Base-by-base conservation (phyloP, 768 basidiomycete species). In the Holtermanniella nyarrowii region DNA sequence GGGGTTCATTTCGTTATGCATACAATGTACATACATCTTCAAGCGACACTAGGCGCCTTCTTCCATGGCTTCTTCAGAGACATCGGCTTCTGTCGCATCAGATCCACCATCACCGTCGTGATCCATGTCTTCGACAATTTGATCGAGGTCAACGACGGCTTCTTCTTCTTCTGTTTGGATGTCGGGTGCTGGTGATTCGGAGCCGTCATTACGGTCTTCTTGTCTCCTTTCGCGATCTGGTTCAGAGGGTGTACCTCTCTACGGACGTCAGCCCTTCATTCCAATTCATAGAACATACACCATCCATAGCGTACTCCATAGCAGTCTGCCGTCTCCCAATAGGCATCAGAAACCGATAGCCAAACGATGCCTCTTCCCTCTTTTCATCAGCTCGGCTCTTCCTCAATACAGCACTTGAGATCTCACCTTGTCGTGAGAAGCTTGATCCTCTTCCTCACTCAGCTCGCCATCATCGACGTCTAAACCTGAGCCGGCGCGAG, bases 131-230 rank as follows among this genome's bases (percentile, higher is more conserved):
- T 37, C 31, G 16, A 37, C 31, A 55, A 55, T 61, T 12, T 56
- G 62, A 53, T 67, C 65, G n/a, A 67, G 46, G 53, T 67, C 62
- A 20, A 64, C 65, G n/a, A 62, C 60, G 10, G 44, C 53, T 21
- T 47, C 59, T 22, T 44, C 47, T 48, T 45, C 40, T 42, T 56
- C 59, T n/a, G 40, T 56, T 3, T 44, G 54, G 13, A 44, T 57
- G 7, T 51, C 53, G 11, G 42, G 31, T 11, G 26, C 22, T 3
- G 46, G 57, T 27, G 42, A 21, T 22, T 27, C 49, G 3, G 48
- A 50, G 20, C 13, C 50, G 26, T 41, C 31, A 46, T 52, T 56
- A n/a, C 55, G 60, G 23, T 66, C 65, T 53, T 66, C 65, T 52
- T 64, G 65, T 18, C 63, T 54, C 11, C 59, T 52, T 25, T 67